A percentile compares a stretch with the other conserved stretches of the same genome.
Evolutionary conservation across 495 filamentous ascomycete species (phyloP).

Genomic region (Opeltia flavorubescens): DNA sequence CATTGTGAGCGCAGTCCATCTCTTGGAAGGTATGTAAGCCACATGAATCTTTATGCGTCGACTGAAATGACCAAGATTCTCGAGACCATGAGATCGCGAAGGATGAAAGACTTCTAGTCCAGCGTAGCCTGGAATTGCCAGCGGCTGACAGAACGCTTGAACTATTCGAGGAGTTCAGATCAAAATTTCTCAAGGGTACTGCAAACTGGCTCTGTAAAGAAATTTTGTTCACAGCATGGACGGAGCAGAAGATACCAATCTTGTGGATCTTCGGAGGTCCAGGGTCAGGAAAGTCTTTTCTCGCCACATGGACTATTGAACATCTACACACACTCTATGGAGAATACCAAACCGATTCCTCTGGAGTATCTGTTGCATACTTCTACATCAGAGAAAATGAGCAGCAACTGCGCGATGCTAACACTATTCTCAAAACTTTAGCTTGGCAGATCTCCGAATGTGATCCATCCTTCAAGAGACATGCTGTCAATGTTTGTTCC

Average conservation of each 20-base stretch:
- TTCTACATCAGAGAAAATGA: slow-evolving; percentile 24
- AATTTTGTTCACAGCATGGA: slow-evolving; percentile 16
- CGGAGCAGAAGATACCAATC: slow-evolving; percentile 14
- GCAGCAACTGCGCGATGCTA: slow-evolving; percentile 16
- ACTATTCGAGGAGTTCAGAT: slow-evolving; percentile 14
- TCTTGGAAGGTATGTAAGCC: too few species aligned
- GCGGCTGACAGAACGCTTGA: slow-evolving; percentile 13
- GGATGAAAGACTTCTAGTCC: too few species aligned
- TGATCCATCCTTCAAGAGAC: slow-evolving; percentile 19
- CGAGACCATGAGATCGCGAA: too few species aligned
- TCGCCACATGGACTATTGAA: slow-evolving; percentile 19
- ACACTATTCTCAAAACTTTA: slow-evolving; percentile 19
- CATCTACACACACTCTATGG: slow-evolving; percentile 9
- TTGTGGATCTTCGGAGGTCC: slow-evolving; percentile 22
- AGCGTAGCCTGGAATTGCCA: slow-evolving; percentile 9
- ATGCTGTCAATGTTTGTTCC: slow-evolving; percentile 10
- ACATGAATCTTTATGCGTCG: too few species aligned
- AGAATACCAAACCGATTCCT: too few species aligned
- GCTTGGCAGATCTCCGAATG: slow-evolving; percentile 22
- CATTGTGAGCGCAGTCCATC: too few species aligned
- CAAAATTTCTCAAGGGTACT: slow-evolving; percentile 17
- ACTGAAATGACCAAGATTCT: too few species aligned
- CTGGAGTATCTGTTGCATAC: too few species aligned
- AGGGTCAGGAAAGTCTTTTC: slow-evolving; percentile 24
- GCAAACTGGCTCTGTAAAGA: slow-evolving; percentile 24